These are phyloP conservation scores for Epichloe sp. DNA, from an alignment of 2,329 filamentous ascomycete genomes.

Conservation along the genomic window DNA sequence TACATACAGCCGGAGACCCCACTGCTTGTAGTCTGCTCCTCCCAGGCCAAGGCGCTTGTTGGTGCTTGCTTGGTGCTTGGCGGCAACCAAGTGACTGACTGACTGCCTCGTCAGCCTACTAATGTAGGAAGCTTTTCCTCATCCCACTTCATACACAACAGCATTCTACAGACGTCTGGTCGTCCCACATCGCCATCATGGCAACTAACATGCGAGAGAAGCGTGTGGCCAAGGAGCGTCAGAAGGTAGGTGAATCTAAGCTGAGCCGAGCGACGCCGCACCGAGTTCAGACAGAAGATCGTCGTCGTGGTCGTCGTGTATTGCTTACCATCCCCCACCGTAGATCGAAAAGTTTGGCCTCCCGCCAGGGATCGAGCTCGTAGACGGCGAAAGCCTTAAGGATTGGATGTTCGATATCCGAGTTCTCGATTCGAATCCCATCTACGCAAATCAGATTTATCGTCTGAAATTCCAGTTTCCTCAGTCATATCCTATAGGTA, in stretches of 20 bases:
- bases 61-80: neutral
- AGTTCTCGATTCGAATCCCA: slow-evolving; percentile 79
- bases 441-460: slow-evolving; percentile 71
- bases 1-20: neutral
- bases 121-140: neutral
- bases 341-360: slow-evolving; percentile 42
- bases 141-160: slow-evolving; percentile 1
- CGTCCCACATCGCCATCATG: slow-evolving; percentile 9
- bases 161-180: neutral
- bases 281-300: neutral
- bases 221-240: slow-evolving; percentile 17
- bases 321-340: slow-evolving; percentile 5
- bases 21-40: neutral
- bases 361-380: slow-evolving; percentile 62
- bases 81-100: neutral
- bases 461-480: slow-evolving; percentile 81
- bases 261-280: neutral
- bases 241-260: slow-evolving; percentile 11
- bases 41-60: neutral
- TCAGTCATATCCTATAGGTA: slow-evolving; percentile 80
- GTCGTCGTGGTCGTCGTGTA: slow-evolving; percentile 2
- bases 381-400: slow-evolving; percentile 58
- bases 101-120: no score
- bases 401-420: slow-evolving; percentile 89
- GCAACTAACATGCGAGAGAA: slow-evolving; percentile 15